Conservation (phyloP, 495 filamentous ascomycete genomes). For the Hypoxylon lenormandii region DNA sequence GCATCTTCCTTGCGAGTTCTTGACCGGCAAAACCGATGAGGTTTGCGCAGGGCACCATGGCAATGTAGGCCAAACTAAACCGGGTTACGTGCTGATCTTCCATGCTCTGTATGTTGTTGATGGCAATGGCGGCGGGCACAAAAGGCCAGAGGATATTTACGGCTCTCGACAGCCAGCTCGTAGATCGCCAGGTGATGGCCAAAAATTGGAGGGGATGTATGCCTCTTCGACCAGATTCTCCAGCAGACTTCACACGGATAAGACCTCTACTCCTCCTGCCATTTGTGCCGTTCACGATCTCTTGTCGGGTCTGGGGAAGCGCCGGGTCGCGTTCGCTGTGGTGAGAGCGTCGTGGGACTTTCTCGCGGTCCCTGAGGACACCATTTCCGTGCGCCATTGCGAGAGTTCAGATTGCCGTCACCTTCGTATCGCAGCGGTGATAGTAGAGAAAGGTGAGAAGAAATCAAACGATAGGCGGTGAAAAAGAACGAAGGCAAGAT, state of each 20-base stretch:
- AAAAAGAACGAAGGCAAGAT: conserved; percentile 11
- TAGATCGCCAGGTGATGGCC: conserved; percentile 57
- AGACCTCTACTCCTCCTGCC: conserved; percentile 13
- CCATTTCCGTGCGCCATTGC: conserved; percentile 25
- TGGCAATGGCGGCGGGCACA: conserved; percentile 64
- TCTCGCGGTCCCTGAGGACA: conserved; percentile 34
- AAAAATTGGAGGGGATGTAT: conserved; percentile 60
- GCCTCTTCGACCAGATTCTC: conserved; percentile 61
- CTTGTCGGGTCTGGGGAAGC: conserved; percentile 43
- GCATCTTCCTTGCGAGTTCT: conserved; percentile 81
- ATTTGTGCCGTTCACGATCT: conserved; percentile 15
- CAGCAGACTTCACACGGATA: conserved; percentile 46
- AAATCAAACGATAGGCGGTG: background rate
- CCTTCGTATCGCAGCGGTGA: background rate
- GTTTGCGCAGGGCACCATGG: conserved; percentile 90
- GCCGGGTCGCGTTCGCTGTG: conserved; percentile 26
- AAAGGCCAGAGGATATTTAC: conserved; percentile 68
- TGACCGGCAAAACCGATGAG: conserved; percentile 86
- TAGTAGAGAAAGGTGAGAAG: background rate
- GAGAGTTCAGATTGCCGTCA: background rate
- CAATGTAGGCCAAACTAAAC: conserved; percentile 62
- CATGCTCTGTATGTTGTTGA: conserved; percentile 51
- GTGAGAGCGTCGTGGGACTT: conserved; percentile 26
- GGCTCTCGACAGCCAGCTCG: conserved; percentile 53
- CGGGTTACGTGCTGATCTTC: conserved; percentile 61